Evolutionary conservation across 2,329 filamentous ascomycete genomes (phyloP).

Genomic region (Tolypocladium guangdongense): DNA sequence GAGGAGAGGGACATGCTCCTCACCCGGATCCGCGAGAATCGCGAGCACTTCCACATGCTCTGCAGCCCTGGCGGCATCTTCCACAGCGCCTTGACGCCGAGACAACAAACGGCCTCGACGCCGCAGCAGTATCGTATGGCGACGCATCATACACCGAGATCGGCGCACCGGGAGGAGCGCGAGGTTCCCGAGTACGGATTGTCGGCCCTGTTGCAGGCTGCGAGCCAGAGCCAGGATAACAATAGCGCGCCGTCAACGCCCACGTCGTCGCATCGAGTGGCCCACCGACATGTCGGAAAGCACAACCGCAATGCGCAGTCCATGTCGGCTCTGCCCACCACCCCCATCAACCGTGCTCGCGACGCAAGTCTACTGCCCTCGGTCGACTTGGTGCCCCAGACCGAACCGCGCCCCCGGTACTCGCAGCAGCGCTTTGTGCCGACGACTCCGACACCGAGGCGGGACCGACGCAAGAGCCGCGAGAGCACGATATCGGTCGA

Average conservation of each 20-base stretch:
- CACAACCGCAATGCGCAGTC: constrained; percentile 73
- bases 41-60: constrained; percentile 73
- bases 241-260: constrained; percentile 67
- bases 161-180: constrained; percentile 29
- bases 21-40: constrained; percentile 77
- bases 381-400: constrained; percentile 49
- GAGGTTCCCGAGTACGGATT: constrained; percentile 50
- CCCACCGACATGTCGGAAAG: constrained; percentile 39
- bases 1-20: constrained; percentile 72
- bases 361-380: constrained; percentile 49
- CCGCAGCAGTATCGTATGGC: constrained; percentile 35
- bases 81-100: constrained; percentile 50
- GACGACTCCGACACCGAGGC: constrained; percentile 31
- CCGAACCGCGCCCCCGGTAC: constrained; percentile 41
- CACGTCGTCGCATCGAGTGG: constrained; percentile 31
- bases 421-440: constrained; percentile 27
- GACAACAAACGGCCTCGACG: constrained; percentile 32
- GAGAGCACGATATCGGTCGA: constrained; percentile 77
- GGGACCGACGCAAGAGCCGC: constrained; percentile 52
- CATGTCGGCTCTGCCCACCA: constrained; percentile 73
- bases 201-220: constrained; percentile 69
- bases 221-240: constrained; percentile 53
- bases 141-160: constrained; percentile 39
- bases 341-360: constrained; percentile 47
- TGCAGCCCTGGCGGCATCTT: constrained; percentile 63